Base-by-base conservation (phyloP, 805 yeast genomes). In the Lipomyces starkeyi region DNA sequence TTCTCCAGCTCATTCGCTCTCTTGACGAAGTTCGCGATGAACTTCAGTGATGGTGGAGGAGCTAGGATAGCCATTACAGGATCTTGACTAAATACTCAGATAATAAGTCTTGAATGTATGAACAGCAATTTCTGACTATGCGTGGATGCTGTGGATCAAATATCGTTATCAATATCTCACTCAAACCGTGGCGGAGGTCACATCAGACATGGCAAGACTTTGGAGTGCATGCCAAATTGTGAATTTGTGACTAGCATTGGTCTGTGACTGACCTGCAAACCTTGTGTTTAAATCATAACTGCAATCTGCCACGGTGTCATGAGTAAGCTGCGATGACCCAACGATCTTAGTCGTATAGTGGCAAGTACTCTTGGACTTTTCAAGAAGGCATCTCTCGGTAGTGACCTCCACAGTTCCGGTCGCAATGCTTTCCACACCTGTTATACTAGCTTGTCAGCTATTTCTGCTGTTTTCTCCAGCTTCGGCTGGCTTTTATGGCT, bases 1-100 rank as follows among this genome's bases (percentile, higher is more conserved):
- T 73, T 67, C 22, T 79, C 81, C 54, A 91, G 74, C 72, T 92
- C 97, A 9, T 76, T 77, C 25, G 91, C 82, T 7, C 93, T 82
- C 6, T 81, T 78, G 20, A 88, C 77, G 70, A 76, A 87, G 0
- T 88, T 84, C 0, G 82, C 78, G 49, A 86, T 79, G 55, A 67
- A 47, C 58, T 65, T 68, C 58, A 75, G 60, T n/a, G 67, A 49
- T 5, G 73, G 35, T 9, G 73, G 72, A 1, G 67, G 67, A 4
- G 57, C 20, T 43, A 58, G 32, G 29, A 66, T 29, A 9, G 61
- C 34, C 59, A 56, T 56, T 11, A 47, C 22, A 43, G 22, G 3
- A 3, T n/a, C 49, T 6, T 8, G 11, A 1, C n/a, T 7, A 43
- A 43, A 43, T 43, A 43, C 14, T 43, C 49, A 43, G 49, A n/a